Percentiles rank a stretch among this genome's conserved stretches.
These are phyloP conservation scores for Helotiales sp. DNA, from an alignment of 2,329 filamentous ascomycete genomes.

Conservation along the genomic window DNA sequence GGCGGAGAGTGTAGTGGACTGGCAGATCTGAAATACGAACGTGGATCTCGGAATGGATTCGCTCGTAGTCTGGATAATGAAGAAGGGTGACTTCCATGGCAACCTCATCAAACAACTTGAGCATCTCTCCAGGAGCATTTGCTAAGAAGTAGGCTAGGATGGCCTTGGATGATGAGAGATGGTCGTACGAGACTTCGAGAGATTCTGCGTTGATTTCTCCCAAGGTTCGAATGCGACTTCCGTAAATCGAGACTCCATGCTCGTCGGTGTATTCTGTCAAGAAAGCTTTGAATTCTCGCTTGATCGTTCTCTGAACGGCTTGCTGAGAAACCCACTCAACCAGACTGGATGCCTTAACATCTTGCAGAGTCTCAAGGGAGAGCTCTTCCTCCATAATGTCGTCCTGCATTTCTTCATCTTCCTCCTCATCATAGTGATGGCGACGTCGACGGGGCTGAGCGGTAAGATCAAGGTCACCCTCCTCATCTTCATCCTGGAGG, in stretches of 20 bases:
- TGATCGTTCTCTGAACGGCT: slow-evolving; percentile 89
- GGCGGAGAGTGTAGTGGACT: slow-evolving; percentile 91
- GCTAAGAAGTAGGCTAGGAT: slow-evolving; percentile 95
- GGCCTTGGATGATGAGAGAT: slow-evolving; percentile 87
- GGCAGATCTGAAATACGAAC: slow-evolving; percentile 95
- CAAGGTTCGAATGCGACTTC: slow-evolving; percentile 90
- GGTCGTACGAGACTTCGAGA: slow-evolving; percentile 93
- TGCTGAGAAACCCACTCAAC: slow-evolving; percentile 95
- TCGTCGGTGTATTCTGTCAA: slow-evolving; percentile 94
- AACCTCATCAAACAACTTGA: slow-evolving; percentile 95
- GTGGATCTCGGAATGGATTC: slow-evolving; percentile 96
- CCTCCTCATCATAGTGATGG: slow-evolving; percentile 92
- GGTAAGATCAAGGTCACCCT: slow-evolving; percentile 82
- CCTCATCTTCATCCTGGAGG: slow-evolving; percentile 77
- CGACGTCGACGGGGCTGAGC: slow-evolving; percentile 83
- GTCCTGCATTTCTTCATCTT: slow-evolving; percentile 87
- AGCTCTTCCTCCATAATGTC: slow-evolving; percentile 97
- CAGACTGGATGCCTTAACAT: slow-evolving; percentile 90
- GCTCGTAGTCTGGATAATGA: slow-evolving; percentile 96
- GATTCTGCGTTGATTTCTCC: slow-evolving; percentile 97
- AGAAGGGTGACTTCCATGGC: slow-evolving; percentile 95
- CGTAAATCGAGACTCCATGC: slow-evolving; percentile 89
- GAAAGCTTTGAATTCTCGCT: slow-evolving; percentile 96
- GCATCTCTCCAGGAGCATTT: slow-evolving; percentile 92
- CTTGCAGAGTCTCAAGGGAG: slow-evolving; percentile 85